Evolutionary conservation across 1,284 basidiomycete genomes (phyloP).

Genomic region (Pterulicium gracile): DNA sequence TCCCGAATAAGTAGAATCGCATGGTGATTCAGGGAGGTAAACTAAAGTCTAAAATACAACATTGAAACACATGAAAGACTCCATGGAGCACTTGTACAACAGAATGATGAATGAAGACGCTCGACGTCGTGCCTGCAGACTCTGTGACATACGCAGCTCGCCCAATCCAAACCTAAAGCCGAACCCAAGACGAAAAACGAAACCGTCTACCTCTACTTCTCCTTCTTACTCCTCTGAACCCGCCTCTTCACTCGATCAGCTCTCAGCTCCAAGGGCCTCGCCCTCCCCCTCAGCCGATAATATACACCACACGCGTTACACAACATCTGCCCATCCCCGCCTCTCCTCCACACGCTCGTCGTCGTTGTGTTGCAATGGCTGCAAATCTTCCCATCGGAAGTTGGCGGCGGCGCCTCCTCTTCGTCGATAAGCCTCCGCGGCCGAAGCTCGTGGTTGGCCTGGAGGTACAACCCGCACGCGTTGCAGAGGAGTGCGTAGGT

Average conservation of each 20-base stretch:
- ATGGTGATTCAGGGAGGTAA: too few species aligned
- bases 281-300: background rate
- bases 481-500: conserved; percentile 75
- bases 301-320: conserved; percentile 1
- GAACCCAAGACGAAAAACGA: too few species aligned
- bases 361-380: background rate
- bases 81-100: too few species aligned
- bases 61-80: too few species aligned
- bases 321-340: background rate
- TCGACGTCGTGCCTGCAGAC: too few species aligned
- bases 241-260: background rate
- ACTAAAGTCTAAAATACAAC: too few species aligned
- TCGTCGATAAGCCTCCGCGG: background rate
- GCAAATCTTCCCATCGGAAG: background rate
- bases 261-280: background rate
- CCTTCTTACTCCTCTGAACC: conserved; percentile 1
- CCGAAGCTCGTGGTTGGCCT: background rate
- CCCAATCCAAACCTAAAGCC: too few species aligned
- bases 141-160: too few species aligned
- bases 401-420: background rate
- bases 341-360: conserved; percentile 1
- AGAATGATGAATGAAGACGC: too few species aligned
- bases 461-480: conserved; percentile 48
- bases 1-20: too few species aligned
- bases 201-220: conserved; percentile 2